Percentiles rank a stretch among this genome's conserved stretches.
Conservation (phyloP, 163 green algal genomes). For the Scenedesmus sp. region DNA sequence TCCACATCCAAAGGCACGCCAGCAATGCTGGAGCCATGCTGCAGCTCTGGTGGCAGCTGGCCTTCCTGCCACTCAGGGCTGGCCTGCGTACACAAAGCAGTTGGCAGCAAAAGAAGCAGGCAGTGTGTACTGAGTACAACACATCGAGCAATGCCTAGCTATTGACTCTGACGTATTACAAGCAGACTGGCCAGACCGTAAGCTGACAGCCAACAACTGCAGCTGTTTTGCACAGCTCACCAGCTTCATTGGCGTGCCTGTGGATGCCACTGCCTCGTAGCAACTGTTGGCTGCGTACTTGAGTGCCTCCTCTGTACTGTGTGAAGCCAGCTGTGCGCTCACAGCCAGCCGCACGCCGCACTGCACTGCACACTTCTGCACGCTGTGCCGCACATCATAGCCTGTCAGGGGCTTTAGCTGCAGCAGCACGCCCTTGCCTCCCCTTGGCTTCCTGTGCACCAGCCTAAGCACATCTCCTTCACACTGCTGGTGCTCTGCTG, state of each 20-base stretch:
- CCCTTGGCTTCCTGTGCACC: background rate
- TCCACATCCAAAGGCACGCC: background rate
- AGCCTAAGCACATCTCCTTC: background rate
- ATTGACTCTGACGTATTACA: background rate
- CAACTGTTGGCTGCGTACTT: background rate
- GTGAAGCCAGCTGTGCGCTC: background rate
- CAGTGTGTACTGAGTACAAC: too few relatives aligned
- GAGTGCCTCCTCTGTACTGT: background rate
- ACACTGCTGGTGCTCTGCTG: background rate
- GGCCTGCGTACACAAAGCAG: too few relatives aligned
- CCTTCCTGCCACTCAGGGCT: too few relatives aligned
- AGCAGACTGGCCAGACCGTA: too few relatives aligned
- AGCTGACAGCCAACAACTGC: background rate
- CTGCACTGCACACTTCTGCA: constrained; percentile 15
- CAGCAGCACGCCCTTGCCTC: background rate
- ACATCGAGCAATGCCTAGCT: background rate
- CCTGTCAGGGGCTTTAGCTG: background rate
- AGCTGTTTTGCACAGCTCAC: background rate
- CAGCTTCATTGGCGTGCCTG: background rate
- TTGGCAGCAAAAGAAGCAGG: too few relatives aligned
- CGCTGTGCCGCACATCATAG: constrained; percentile 10
- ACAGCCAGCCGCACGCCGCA: background rate
- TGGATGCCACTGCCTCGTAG: background rate
- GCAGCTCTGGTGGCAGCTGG: too few relatives aligned
- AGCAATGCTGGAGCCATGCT: background rate